Conservation (phyloP, 2,329 filamentous ascomycete genomes). For the Alternaria arbusti region DNA sequence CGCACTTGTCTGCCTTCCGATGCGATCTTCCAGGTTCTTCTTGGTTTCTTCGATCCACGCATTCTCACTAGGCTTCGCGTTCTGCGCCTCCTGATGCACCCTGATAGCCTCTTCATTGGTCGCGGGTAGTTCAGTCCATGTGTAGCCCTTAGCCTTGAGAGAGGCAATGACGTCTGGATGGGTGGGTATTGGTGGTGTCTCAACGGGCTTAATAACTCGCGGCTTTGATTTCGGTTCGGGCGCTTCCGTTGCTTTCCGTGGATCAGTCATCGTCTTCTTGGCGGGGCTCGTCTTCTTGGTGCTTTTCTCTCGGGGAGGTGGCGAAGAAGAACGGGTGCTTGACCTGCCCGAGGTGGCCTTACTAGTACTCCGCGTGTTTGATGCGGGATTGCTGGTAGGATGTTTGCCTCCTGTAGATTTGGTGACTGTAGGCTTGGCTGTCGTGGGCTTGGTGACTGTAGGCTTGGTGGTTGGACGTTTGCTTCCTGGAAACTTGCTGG, state of each 20-base stretch:
- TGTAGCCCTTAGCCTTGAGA: no score
- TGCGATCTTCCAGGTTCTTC: no score
- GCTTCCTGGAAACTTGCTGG: neutral
- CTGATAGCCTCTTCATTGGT: no score
- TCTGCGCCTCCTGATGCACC: no score
- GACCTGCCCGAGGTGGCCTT: neutral
- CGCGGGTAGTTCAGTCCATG: no score
- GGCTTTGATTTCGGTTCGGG: neutral
- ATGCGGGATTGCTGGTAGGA: neutral
- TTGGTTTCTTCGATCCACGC: neutral
- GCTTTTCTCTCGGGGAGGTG: neutral
- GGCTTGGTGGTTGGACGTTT: neutral
- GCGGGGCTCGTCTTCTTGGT: neutral
- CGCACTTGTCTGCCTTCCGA: neutral
- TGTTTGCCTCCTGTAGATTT: neutral
- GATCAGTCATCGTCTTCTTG: neutral
- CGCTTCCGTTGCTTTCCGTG: neutral
- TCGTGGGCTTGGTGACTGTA: neutral
- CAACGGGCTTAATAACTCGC: no score
- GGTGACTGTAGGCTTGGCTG: neutral
- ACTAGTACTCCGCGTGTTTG: neutral
- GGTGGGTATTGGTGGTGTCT: no score
- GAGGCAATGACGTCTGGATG: no score
- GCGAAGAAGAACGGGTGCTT: neutral
- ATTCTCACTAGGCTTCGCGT: no score